Evolutionary conservation across 2,329 filamentous ascomycete species (phyloP).

Genomic region (Chrysoporthe deuterocubensis): DNA sequence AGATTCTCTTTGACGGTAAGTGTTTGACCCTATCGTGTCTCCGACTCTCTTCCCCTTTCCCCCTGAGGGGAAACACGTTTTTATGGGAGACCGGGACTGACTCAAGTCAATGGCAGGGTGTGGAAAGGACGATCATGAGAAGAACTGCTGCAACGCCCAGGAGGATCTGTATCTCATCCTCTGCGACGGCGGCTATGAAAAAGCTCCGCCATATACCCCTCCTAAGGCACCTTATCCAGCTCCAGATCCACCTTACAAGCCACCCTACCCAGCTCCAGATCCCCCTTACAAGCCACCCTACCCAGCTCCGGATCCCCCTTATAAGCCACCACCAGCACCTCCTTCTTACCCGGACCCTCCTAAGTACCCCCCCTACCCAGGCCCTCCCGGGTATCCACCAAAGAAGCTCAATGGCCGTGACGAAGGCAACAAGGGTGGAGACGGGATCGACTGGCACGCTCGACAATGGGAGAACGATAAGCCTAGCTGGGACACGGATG

Average conservation of each 20-base stretch:
- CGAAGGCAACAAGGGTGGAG: background rate
- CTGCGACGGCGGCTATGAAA: conserved; percentile 13
- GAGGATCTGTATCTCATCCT: conserved; percentile 17
- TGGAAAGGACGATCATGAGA: conserved; percentile 8
- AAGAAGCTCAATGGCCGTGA: background rate
- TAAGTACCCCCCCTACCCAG: background rate
- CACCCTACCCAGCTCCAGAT: background rate
- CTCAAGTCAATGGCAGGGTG: background rate
- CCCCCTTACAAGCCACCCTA: background rate
- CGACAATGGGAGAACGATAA: conserved; percentile 26
- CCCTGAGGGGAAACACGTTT: background rate
- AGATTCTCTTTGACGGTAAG: conserved; percentile 21
- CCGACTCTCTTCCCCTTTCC: too few species aligned
- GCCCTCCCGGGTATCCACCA: background rate
- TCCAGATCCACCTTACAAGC: background rate
- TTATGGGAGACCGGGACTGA: background rate
- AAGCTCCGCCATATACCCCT: background rate
- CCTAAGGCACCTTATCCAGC: background rate
- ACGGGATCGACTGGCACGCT: conserved; percentile 11
- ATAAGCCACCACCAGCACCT: background rate
- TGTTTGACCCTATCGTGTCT: background rate
- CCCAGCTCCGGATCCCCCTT: background rate
- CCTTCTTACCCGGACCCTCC: background rate
- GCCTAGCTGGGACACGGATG: conserved; percentile 24
- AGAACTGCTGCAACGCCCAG: conserved; percentile 20